phyloP scores from a whole-genome alignment of 1,284 basidiomycete genomes.

The Puccinia polysora region DNA sequence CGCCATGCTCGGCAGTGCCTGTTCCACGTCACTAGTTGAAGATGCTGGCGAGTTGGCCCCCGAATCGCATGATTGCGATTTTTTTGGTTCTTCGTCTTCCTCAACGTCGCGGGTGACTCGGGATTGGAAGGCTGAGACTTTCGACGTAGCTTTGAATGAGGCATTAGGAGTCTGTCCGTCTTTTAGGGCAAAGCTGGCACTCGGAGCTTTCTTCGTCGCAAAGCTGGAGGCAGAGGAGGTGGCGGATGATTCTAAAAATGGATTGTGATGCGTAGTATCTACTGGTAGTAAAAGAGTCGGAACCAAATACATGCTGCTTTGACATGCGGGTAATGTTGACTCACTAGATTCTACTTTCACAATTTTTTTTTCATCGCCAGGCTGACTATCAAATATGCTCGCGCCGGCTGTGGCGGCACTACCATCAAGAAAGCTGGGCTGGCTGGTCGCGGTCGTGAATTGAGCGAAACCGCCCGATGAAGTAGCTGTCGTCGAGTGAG shows the following conservation, averaged over 20 bases:
- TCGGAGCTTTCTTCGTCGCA: neutral
- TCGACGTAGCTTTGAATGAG: neutral
- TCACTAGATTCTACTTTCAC: too few relatives aligned
- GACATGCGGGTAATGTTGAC: neutral
- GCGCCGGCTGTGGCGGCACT: neutral
- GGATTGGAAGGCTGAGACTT: neutral
- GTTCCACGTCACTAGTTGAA: too few relatives aligned
- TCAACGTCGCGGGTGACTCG: too few relatives aligned
- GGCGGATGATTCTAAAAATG: neutral
- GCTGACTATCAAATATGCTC: neutral
- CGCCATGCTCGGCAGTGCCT: too few relatives aligned
- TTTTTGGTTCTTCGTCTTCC: too few relatives aligned
- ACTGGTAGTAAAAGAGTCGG: too few relatives aligned
- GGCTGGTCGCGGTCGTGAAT: slow-evolving; percentile 16
- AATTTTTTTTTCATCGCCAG: neutral
- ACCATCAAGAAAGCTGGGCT: neutral
- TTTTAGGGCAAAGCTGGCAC: neutral
- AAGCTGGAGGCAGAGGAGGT: neutral
- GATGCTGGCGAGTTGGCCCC: too few relatives aligned
- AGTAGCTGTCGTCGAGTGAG: neutral
- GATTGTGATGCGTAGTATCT: neutral
- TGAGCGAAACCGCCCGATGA: slow-evolving; percentile 14
- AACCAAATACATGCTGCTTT: neutral
- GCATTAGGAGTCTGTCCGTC: too few relatives aligned
- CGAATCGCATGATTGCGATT: too few relatives aligned